phyloP scores from a whole-genome alignment of 1,284 basidiomycete genomes.

The Tylopilus sp. region DNA sequence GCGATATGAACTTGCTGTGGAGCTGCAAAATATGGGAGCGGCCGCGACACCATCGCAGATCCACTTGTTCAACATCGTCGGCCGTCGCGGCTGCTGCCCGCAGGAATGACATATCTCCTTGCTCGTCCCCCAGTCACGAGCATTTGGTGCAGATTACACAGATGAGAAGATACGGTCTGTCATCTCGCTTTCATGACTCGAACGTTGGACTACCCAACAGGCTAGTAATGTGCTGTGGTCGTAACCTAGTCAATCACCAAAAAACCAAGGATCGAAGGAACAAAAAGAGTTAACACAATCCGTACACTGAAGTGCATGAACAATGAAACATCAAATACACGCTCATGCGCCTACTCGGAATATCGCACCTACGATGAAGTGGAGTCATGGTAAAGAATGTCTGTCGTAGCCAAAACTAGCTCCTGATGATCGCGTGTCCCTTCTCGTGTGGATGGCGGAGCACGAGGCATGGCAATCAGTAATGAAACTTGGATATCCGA shows the following conservation, averaged over 20 bases:
- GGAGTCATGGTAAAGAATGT: constrained; percentile 15
- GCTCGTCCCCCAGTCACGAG: neutral
- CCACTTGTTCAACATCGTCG: no score
- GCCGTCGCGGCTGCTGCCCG: no score
- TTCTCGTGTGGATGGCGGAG: constrained; percentile 3
- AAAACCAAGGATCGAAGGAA: neutral
- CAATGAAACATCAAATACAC: constrained; percentile 13
- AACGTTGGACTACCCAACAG: neutral
- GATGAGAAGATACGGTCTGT: neutral
- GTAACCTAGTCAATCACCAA: neutral
- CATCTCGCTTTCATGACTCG: neutral
- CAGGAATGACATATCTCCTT: no score
- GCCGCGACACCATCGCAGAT: neutral
- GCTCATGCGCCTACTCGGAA: constrained; percentile 3
- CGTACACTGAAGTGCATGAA: constrained; percentile 6
- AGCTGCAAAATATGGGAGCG: no score
- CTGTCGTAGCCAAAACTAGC: constrained; percentile 27
- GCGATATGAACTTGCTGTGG: no score
- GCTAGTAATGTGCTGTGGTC: neutral
- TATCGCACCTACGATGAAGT: constrained; percentile 10
- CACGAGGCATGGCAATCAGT: constrained; percentile 29
- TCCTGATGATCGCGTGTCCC: constrained; percentile 13
- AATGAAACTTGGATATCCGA: constrained; percentile 29
- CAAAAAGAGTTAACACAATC: constrained; percentile 5
- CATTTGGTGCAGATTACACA: neutral